phyloP scores from a whole-genome alignment of 768 basidiomycete genomes.

The Mycena galopus region DNA sequence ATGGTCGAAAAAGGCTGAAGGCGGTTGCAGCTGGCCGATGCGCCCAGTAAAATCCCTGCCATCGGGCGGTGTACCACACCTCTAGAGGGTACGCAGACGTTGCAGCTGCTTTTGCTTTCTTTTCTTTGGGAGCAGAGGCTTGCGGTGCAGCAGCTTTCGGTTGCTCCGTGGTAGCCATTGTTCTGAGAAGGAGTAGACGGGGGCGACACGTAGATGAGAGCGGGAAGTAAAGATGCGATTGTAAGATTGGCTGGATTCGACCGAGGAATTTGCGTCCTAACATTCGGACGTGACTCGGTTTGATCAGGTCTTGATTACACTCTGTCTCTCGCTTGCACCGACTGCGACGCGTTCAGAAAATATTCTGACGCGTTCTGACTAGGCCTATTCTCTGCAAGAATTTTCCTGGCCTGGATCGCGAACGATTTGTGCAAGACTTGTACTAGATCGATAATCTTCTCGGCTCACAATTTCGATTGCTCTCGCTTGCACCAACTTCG shows the following conservation, averaged over 20 bases:
- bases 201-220: conserved; percentile 37
- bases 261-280: conserved; percentile 32
- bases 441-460: too few relatives aligned
- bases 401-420: neutral
- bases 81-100: conserved; percentile 71
- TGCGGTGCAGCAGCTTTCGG: conserved; percentile 54
- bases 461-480: too few relatives aligned
- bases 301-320: conserved; percentile 9
- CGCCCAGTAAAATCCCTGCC: conserved; percentile 27
- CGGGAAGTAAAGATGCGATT: conserved; percentile 47
- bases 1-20: conserved; percentile 89
- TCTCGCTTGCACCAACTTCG: too few relatives aligned
- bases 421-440: neutral
- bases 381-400: neutral
- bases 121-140: too few relatives aligned
- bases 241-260: conserved; percentile 43
- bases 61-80: conserved; percentile 52
- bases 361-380: conserved; percentile 6
- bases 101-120: conserved; percentile 57
- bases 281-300: conserved; percentile 28
- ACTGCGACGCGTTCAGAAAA: neutral
- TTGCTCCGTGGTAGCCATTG: conserved; percentile 70
- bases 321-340: too few relatives aligned
- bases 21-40: conserved; percentile 76
- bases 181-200: conserved; percentile 39